A percentile compares a stretch with the other conserved stretches of the same genome.
These are phyloP conservation scores for Przewalskia tangutica DNA, from an alignment of 257 asterid species.

Conservation along the genomic window DNA sequence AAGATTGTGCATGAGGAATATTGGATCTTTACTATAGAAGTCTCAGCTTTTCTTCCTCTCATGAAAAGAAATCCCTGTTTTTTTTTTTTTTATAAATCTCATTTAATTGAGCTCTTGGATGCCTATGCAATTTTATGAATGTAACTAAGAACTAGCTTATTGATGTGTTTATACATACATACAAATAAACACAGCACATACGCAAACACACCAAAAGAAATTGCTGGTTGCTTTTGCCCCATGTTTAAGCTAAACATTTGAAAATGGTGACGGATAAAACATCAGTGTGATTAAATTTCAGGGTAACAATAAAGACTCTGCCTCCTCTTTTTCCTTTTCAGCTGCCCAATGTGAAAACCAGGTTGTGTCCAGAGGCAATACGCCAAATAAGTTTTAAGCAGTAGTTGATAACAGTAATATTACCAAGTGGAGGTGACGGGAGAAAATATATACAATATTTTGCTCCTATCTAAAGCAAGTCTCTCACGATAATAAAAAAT, in stretches of 20 bases:
- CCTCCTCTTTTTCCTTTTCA: neutral
- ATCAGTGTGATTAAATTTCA: neutral
- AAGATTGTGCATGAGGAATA: neutral
- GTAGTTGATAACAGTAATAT: neutral
- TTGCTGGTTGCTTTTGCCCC: neutral
- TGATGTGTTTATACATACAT: neutral
- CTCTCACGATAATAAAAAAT: neutral
- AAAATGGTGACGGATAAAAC: neutral
- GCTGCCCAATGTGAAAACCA: neutral
- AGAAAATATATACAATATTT: neutral
- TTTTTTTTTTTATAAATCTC: neutral
- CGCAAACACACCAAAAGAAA: neutral
- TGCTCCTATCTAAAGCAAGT: neutral
- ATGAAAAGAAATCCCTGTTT: neutral
- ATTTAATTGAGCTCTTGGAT: neutral
- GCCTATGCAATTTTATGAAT: neutral
- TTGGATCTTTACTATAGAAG: neutral
- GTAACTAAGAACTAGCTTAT: neutral
- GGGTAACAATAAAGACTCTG: neutral
- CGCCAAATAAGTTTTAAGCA: neutral
- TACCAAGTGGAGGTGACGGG: neutral
- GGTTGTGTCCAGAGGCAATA: neutral
- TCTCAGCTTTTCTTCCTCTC: neutral
- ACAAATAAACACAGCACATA: neutral
- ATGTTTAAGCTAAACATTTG: neutral